Base-by-base conservation (phyloP, 495 filamentous ascomycete species). In the Haplographium delicatum region DNA sequence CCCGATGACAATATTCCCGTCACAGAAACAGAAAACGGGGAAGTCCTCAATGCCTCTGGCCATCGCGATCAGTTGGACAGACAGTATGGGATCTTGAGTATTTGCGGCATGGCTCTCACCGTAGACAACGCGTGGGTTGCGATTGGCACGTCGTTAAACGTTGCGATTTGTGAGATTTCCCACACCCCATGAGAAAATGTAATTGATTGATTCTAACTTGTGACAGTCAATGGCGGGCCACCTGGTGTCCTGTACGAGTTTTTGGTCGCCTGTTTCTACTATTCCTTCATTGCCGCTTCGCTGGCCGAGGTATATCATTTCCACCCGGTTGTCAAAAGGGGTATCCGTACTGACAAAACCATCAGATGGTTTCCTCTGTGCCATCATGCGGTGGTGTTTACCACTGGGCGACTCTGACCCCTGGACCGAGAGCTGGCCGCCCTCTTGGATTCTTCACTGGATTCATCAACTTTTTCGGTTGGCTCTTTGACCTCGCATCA, bases 301-400 rank as follows among this genome's bases (percentile, higher is more conserved):
- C 51, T 71, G 18, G 65, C 68, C 42, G 71, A 73, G 65, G 67
- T 72, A 58, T 25, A 58, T 39, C 15, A 28, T 48, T 37, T 9
- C 16, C 15, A 40, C 37, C 0, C 11, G 23, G 22, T 50, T 28
- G 24, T 19, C 9, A 38, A 39, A 23, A 3, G 2, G 4, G n/a
- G 31, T 8, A 18, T 33, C 3, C 33, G 31, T 16, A 40, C 39
- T 24, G 31, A 37, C 39, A 11, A 27, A 40, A 38, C 76, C 81
- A 24, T 5, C 76, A 91, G 69, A 70, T 91, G 33, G 83, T 86
- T 4, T 89, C 86, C 0, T 75, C 83, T 0, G 83, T 91, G 51
- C 87, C 87, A 1, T 89, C 86, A 0, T 79, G 82, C 2, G 86
- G 82, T 10, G 86, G 87, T 18, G 87, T 95, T 3, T 91, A 91